Evolutionary conservation across 768 basidiomycete genomes (phyloP), one percentile per base, ranked within the genome.

Genomic region (Mycena epipterygia): DNA sequence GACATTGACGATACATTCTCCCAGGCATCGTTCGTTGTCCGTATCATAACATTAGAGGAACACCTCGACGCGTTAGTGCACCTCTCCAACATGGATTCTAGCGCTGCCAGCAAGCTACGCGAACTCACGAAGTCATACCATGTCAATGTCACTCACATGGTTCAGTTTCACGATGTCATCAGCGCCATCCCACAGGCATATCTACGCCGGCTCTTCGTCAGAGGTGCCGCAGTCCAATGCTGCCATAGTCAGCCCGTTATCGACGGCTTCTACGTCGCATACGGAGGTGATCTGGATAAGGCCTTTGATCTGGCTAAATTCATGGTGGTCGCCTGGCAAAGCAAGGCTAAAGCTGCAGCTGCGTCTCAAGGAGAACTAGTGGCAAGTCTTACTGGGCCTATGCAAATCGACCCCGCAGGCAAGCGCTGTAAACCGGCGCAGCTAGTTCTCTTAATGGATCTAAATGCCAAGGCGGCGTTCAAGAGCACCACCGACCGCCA

Each of bases 191-290:
- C 58, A 1, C 58, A 60, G 42, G 13, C 29, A 1, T 48, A 44
- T 17, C 58, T 60, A 5, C n/a, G 44, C 11, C 41, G 30, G 8
- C 58, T 60, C 27, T 60, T 60, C 44, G 32, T 60, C 30, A 30
- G 44, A 46, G 58, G 58, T 17, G 58, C 58, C 33, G 58, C 58
- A 5, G 42, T 60, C 5, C 58, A 60, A 13, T 60, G 58, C 42
- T 60, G 58, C 29, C 58, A 33, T 11, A 21, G 7, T 21, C 58
- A 60, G 42, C 58, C 58, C 5, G 58, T 60, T 23, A 60, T 60
- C 17, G 58, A 60, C 32, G 58, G 58, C 21, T 60, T 60, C 42
- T 60, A n/a, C 23, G 58, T 60, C 42, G 58, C 29, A 4, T 60
- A 60, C 11, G 12, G 30, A 14, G 58, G 58, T 21, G 58, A 60